Evolutionary conservation across 2,329 filamentous ascomycete species (phyloP), one percentile per base, ranked within the genome.

Genomic region (Apiospora kogelbergensis): DNA sequence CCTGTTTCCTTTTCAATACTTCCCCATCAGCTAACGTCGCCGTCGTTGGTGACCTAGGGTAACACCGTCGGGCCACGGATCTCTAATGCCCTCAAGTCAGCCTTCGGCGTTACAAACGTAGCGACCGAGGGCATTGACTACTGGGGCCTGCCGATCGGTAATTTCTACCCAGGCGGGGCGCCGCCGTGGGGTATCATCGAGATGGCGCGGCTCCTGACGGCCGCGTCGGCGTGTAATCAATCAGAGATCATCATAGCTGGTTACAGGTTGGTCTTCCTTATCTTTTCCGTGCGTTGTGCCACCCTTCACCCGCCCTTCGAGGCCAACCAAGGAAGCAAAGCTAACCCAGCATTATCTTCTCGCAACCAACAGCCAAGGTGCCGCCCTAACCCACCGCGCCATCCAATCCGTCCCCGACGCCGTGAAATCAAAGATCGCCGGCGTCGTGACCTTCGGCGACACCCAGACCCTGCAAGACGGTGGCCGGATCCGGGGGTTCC

Each of bases 371-470:
- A 77, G 75, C 65, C 73, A 82, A 76, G 81, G 81, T 42, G 78
- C 78, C 11, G 81, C 81, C 3, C 77, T 83, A 37, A 80, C 80
- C 13, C 77, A 81, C 67, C 76, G 78, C n/a, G 76, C 81, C 6
- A 73, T 82, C 42, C 76, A 81, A 66, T 73, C 72, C 1, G 69
- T 82, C 1, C 64, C 69, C 13, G 17, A 67, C 7, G 71, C 65
- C 1, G 68, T 77, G 20, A 74, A 76, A 65, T 67, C 70, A n/a
- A 74, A 75, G 65, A 76, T 82, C 70, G 75, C 75, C n/a, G 80
- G 75, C 1, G 79, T 80, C 11, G 80, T 79, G 17, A 76, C 81
- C 5, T 82, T 80, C 67, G 80, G 81, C 0, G 78, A 79, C 73
- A 80, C 79, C 33, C 78, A 78, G 71, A 77, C 78, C 65, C 66